Base-by-base conservation (phyloP, 2,329 filamentous ascomycete species). In the Simplicillium sp. region DNA sequence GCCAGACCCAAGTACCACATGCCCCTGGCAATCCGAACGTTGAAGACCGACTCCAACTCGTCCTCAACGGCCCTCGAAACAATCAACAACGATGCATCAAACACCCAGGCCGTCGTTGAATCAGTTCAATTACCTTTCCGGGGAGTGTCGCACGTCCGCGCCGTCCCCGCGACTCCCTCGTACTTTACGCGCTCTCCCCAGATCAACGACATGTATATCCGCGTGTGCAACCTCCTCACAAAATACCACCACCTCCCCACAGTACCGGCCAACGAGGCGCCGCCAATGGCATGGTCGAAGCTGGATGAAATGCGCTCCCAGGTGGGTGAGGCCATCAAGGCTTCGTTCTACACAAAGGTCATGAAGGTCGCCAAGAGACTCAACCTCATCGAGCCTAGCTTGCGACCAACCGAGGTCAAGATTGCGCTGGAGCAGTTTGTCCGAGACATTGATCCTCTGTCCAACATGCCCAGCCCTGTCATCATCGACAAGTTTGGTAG, bases 141-240 rank as follows among this genome's bases (percentile, higher is more conserved):
- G 11, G 55, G 54, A 34, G 48, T 63, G 20, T 48, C 53, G 18
- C 73, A 77, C 48, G 80, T 85, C 40, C 86, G 92, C 49, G 70
- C 94, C 16, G 68, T 96, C 29, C 92, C 92, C 15, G 73, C 75
- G 18, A 95, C 89, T 29, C 82, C 87, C 3, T 92, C 90, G n/a
- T 98, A 98, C 66, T 98, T 97, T 68, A 89, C 87, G 39, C 83
- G 83, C 39, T 82, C 82, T 46, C 84, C 89, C 2, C 71, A 75
- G 41, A 96, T 95, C 70, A 92, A 83, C 63, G 92, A 98, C 64
- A 77, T 85, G 54, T 77, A 84, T 51, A 75, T 97, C 49, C 67
- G 71, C 36, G 72, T 98, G 37, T 77, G 87, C 52, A 71, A 75
- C 11, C 73, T 97, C 17, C 65, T 84, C 42, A 77, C 78, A 40